Evolutionary conservation across 805 yeast genomes (phyloP), one percentile per base, ranked within the genome.

Genomic region (Kodamaea fukazawae): DNA sequence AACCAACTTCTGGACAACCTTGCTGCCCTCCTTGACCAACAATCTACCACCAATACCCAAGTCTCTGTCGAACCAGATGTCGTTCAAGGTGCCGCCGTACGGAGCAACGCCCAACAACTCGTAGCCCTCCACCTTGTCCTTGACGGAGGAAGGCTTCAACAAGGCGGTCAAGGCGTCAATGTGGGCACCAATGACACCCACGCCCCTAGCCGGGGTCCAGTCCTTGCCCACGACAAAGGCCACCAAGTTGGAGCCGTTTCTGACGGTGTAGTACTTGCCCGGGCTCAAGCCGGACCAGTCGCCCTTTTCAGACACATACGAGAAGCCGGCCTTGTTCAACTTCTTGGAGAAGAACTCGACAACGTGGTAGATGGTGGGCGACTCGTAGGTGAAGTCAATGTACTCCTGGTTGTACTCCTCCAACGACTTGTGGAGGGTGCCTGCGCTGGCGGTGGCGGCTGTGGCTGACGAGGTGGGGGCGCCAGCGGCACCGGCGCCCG

Each of bases 21-120:
- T 59, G 3, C 67, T 62, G 12, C 48, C 54, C 4, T 49, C 42
- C 49, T 70, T 74, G 38, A 78, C 76, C 38, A 85, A 65, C 16
- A 87, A 74, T 43, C 87, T 71, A 33, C 96, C 96, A 36, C 89
- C 95, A 45, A 87, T 60, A 33, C 95, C 93, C 44, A 87, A 73
- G 58, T 87, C 96, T 58, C 96, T 76, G 60, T 87, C 96, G 73
- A 86, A 79, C 89, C 95, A 83, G 30, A 77, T 61, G 15, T 71
- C 70, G 22, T 70, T 66, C 48, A 83, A 60, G 2, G 86, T 81
- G 25, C 93, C 93, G 14, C 87, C 79, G 58, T 87, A 87, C 1
- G 91, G 88, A 0, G 95, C 91, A 29, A 85, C 87, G 4, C 95
- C 96, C 22, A 87, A 66, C 34, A 83, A 63, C 48, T 84, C 86